Conservation (phyloP, 164 flowering plant genomes). For the Protea cynaroides region DNA sequence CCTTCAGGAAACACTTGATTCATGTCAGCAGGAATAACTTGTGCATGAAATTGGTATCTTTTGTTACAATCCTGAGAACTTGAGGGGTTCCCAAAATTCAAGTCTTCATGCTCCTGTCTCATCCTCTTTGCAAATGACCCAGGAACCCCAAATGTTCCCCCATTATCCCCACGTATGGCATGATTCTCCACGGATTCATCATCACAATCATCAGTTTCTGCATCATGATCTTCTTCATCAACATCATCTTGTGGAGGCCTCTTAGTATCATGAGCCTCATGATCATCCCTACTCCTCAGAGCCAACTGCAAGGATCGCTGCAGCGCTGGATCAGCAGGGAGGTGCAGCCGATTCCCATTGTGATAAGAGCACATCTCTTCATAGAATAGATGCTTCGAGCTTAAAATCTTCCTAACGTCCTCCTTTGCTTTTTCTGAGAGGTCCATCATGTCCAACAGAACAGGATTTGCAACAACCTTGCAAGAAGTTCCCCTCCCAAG, state of each 20-base stretch:
- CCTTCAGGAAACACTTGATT: conserved; percentile 36
- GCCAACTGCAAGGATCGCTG: conserved; percentile 57
- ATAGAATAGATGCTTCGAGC: conserved; percentile 76
- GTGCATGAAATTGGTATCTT: conserved; percentile 22
- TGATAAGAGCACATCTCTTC: conserved; percentile 89
- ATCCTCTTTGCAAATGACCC: conserved; percentile 37
- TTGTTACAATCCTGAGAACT: conserved; percentile 28
- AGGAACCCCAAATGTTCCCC: conserved; percentile 19
- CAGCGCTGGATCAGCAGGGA: conserved; percentile 59
- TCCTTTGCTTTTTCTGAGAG: conserved; percentile 56
- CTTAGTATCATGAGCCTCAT: conserved; percentile 40
- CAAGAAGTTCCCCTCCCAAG: conserved; percentile 83
- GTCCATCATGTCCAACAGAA: conserved; percentile 56
- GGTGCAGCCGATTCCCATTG: conserved; percentile 61
- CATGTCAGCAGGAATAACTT: conserved; percentile 30
- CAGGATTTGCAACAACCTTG: conserved; percentile 66
- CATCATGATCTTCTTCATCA: conserved; percentile 54
- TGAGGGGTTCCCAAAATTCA: conserved; percentile 23
- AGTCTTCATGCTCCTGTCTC: conserved; percentile 36
- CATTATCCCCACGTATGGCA: conserved; percentile 26
- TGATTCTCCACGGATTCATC: conserved; percentile 43
- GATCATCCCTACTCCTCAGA: conserved; percentile 49
- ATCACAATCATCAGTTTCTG: conserved; percentile 39
- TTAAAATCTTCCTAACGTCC: conserved; percentile 66
- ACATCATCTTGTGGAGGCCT: conserved; percentile 40